phyloP scores from a whole-genome alignment of 495 filamentous ascomycete genomes.

The Lepidopterella palustris region DNA sequence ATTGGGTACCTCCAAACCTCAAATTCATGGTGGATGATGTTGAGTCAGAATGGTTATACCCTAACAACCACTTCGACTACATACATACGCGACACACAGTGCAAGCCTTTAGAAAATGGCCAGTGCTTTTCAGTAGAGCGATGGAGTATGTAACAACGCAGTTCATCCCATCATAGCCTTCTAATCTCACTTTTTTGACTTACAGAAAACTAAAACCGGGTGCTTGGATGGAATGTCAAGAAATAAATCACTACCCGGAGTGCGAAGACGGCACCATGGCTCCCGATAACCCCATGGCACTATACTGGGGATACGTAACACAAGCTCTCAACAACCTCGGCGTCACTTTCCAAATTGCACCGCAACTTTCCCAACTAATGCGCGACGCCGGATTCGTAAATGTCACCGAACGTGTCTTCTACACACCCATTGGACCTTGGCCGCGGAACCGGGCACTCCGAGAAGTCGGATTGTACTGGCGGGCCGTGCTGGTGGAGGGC shows the following conservation, averaged over 20 bases:
- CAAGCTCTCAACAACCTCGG: slow-evolving; percentile 2
- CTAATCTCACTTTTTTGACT: neutral
- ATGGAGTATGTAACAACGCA: slow-evolving; percentile 21
- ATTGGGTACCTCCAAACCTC: slow-evolving; percentile 48
- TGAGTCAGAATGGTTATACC: slow-evolving; percentile 40
- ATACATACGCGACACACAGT: slow-evolving; percentile 48
- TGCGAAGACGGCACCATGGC: slow-evolving; percentile 5
- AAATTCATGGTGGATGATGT: slow-evolving; percentile 50
- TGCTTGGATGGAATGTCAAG: slow-evolving; percentile 49
- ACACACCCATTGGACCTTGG: slow-evolving; percentile 23
- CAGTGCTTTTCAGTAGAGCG: slow-evolving; percentile 25
- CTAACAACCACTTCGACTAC: slow-evolving; percentile 42
- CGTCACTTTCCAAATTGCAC: slow-evolving; percentile 2
- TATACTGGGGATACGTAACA: slow-evolving; percentile 29
- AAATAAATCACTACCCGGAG: slow-evolving; percentile 21
- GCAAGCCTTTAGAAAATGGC: slow-evolving; percentile 42
- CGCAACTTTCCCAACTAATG: slow-evolving; percentile 16
- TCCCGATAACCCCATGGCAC: slow-evolving; percentile 13
- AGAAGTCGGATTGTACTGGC: slow-evolving; percentile 8
- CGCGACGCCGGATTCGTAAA: slow-evolving; percentile 32
- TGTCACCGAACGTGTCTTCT: slow-evolving; percentile 28
- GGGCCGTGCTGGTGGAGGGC: slow-evolving; percentile 34
- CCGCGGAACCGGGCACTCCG: slow-evolving; percentile 8
- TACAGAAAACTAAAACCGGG: slow-evolving; percentile 39
- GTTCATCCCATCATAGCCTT: neutral